Conservation (phyloP, 495 filamentous ascomycete genomes). For the Peziza echinospora region DNA sequence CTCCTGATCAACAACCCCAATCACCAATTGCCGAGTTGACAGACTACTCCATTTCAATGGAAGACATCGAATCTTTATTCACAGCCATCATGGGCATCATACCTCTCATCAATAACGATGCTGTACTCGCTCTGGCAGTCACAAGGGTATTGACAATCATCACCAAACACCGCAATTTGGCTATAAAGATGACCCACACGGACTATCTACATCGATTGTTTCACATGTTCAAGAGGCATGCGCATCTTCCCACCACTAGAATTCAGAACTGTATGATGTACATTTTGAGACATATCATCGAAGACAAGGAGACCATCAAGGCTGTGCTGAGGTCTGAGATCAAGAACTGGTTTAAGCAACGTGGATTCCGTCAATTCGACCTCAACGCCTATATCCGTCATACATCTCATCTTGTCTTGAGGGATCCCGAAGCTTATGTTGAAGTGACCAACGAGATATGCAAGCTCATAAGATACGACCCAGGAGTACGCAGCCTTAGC, state of each 20-base stretch:
- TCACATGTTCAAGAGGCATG: conserved; percentile 80
- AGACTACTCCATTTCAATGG: conserved; percentile 32
- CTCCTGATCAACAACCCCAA: conserved; percentile 21
- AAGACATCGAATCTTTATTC: conserved; percentile 48
- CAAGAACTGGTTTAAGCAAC: conserved; percentile 41
- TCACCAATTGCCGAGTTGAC: conserved; percentile 26
- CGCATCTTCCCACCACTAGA: conserved; percentile 48
- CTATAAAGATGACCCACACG: conserved; percentile 58
- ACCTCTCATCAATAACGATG: conserved; percentile 68
- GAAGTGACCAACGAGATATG: conserved; percentile 75
- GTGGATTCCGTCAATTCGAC: conserved; percentile 39
- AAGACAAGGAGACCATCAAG: conserved; percentile 75
- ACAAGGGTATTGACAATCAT: conserved; percentile 75
- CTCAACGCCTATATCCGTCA: conserved; percentile 49
- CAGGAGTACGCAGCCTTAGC: conserved; percentile 9
- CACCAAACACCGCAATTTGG: conserved; percentile 54
- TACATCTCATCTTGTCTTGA: conserved; percentile 61
- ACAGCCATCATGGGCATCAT: conserved; percentile 57
- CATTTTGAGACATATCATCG: conserved; percentile 75
- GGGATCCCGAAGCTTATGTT: conserved; percentile 70
- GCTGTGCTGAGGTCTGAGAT: conserved; percentile 91
- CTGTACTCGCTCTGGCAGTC: conserved; percentile 61
- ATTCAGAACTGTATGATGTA: conserved; percentile 67
- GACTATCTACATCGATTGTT: conserved; percentile 76
- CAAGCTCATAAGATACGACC: conserved; percentile 41